These are phyloP conservation scores for Colletotrichum camelliae DNA, from an alignment of 2,329 filamentous ascomycete species.

Conservation along the genomic window DNA sequence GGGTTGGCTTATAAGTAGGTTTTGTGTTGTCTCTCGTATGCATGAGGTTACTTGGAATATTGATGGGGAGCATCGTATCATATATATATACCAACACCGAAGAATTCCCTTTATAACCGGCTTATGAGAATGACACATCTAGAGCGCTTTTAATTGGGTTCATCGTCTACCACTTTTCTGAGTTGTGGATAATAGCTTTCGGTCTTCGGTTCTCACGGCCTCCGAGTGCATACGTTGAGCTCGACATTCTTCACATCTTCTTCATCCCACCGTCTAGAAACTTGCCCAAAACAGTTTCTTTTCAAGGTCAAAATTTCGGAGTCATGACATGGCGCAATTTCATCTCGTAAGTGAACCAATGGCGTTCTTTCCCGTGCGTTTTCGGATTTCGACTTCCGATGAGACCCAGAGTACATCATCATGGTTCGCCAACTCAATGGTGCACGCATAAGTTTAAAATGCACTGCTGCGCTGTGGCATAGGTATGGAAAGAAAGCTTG, in stretches of 20 bases:
- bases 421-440: not conserved
- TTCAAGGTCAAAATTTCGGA: not conserved
- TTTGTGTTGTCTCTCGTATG: not conserved
- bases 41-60: not conserved
- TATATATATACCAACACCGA: not conserved
- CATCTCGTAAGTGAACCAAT: not conserved
- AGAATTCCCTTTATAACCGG: not conserved
- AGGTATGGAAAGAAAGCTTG: fast-evolving
- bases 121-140: not conserved
- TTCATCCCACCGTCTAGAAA: not conserved
- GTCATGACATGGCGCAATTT: not conserved
- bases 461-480: not conserved
- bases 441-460: not conserved
- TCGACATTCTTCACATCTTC: not conserved
- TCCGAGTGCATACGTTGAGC: not conserved
- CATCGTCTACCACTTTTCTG: not conserved
- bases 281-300: not conserved
- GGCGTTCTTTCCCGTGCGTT: not conserved
- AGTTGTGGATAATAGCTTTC: not conserved
- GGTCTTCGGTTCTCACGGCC: not conserved
- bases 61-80: not conserved
- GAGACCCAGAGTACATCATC: not conserved
- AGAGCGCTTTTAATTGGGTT: not conserved
- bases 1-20: not conserved
- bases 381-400: not conserved